Evolutionary conservation across 176 grass and related monocot species (phyloP).

Genomic region (Phoenix dactylifera): DNA sequence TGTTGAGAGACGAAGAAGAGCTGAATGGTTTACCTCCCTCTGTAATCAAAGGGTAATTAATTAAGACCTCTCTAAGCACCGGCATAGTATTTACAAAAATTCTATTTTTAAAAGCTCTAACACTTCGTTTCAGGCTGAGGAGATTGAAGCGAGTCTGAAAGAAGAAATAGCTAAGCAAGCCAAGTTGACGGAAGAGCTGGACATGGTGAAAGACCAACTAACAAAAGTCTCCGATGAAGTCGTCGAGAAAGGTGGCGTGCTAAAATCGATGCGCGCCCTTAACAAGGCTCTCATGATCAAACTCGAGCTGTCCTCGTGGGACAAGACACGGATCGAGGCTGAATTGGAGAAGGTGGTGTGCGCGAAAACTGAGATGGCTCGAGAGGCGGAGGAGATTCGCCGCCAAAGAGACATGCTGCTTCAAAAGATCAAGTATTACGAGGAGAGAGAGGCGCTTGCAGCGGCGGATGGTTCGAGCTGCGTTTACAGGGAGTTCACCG

Average conservation of each 20-base stretch:
- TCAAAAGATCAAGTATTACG: not conserved
- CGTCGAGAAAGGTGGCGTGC: not conserved
- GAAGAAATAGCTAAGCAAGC: slow-evolving; percentile 3
- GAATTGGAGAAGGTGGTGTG: not conserved
- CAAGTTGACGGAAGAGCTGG: slow-evolving; percentile 1
- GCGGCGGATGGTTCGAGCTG: too few relatives aligned
- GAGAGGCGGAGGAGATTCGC: not conserved
- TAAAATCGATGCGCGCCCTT: not conserved
- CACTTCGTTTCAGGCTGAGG: not conserved
- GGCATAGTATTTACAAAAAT: too few relatives aligned
- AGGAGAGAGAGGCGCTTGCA: not conserved
- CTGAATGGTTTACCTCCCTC: slow-evolving; percentile 5
- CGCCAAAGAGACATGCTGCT: not conserved
- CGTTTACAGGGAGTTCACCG: slow-evolving; percentile 1
- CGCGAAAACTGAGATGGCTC: not conserved
- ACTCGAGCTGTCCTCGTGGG: not conserved
- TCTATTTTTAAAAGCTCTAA: too few relatives aligned
- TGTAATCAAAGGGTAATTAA: slow-evolving; percentile 13
- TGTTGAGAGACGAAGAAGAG: slow-evolving; percentile 8
- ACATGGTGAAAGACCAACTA: not conserved
- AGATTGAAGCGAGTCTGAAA: not conserved
- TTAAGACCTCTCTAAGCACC: not conserved
- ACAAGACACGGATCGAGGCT: slow-evolving; percentile 4
- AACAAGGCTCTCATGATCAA: not conserved
- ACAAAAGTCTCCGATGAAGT: not conserved